Evolutionary conservation across 2,329 filamentous ascomycete species (phyloP).

Genomic region (Periconia macrospinosa): DNA sequence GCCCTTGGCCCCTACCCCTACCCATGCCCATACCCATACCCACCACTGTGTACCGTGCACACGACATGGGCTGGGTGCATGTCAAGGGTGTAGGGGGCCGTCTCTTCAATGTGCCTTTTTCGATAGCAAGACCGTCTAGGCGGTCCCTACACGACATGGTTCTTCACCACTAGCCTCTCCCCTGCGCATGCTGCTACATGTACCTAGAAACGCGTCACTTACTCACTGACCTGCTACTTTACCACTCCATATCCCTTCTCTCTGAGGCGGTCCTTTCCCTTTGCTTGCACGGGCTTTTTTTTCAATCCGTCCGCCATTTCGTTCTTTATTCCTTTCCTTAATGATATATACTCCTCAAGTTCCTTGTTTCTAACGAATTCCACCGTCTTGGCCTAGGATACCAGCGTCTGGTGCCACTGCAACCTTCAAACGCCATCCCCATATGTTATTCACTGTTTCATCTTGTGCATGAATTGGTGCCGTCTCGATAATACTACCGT

Average conservation of each 20-base stretch:
- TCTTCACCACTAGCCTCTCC: conserved; percentile 24
- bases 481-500: conserved; percentile 12
- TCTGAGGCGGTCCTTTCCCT: conserved; percentile 23
- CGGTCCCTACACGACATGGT: conserved; percentile 33
- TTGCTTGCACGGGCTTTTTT: conserved; percentile 24
- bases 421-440: conserved; percentile 16
- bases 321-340: conserved; percentile 16
- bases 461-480: conserved; percentile 16
- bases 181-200: conserved; percentile 24
- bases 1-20: conserved; percentile 16
- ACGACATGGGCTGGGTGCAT: conserved; percentile 24
- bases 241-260: conserved; percentile 27
- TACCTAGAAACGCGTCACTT: conserved; percentile 25
- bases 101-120: conserved; percentile 20
- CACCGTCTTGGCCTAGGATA: background rate
- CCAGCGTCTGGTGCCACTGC: conserved; percentile 11
- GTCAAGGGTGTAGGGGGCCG: conserved; percentile 29
- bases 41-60: conserved; percentile 3
- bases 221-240: conserved; percentile 18
- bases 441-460: conserved; percentile 28
- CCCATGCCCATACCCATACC: too few relatives aligned
- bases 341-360: background rate
- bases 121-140: conserved; percentile 21
- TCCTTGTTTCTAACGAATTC: background rate
- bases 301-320: conserved; percentile 21